A percentile compares a stretch with the other conserved stretches of the same genome.
These are phyloP conservation scores for Penicillium desertorum DNA, from an alignment of 495 filamentous ascomycete species.

Conservation along the genomic window DNA sequence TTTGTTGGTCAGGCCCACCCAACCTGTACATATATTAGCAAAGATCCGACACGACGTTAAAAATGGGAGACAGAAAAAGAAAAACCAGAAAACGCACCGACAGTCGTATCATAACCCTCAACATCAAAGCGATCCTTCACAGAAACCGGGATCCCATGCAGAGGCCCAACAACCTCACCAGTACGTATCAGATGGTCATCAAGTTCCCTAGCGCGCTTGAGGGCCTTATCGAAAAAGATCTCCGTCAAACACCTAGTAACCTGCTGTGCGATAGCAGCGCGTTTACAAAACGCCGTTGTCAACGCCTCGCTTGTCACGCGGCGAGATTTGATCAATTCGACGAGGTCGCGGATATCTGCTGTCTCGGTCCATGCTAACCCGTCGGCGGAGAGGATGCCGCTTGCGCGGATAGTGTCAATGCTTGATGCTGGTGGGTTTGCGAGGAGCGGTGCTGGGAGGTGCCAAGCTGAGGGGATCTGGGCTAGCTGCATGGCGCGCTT, in stretches of 20 bases:
- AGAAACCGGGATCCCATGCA: constrained; percentile 66
- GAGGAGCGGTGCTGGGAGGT: constrained; percentile 11
- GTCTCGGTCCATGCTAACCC: constrained; percentile 53
- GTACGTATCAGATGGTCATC: constrained; percentile 40
- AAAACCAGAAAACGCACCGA: constrained; percentile 27
- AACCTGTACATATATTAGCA: constrained; percentile 22
- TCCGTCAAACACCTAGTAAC: constrained; percentile 61
- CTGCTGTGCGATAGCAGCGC: constrained; percentile 57
- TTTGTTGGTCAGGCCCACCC: constrained; percentile 31
- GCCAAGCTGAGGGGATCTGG: constrained; percentile 29
- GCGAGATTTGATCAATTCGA: constrained; percentile 20
- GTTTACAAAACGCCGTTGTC: constrained; percentile 58
- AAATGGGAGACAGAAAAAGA: not conserved
- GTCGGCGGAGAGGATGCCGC: constrained; percentile 42
- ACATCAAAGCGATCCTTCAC: constrained; percentile 65
- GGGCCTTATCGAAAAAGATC: constrained; percentile 52
- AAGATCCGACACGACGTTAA: not conserved
- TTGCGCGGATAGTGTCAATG: constrained; percentile 23
- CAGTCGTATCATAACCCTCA: constrained; percentile 46
- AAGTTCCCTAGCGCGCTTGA: constrained; percentile 35
- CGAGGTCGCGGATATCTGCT: constrained; percentile 38
- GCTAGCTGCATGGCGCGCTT: constrained; percentile 23
- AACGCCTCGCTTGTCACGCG: constrained; percentile 25
- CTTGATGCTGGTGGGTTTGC: constrained; percentile 14
- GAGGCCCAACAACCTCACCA: constrained; percentile 52